Evolutionary conservation across 1,284 basidiomycete genomes (phyloP).

Genomic region (Heterobasidion occidentale): DNA sequence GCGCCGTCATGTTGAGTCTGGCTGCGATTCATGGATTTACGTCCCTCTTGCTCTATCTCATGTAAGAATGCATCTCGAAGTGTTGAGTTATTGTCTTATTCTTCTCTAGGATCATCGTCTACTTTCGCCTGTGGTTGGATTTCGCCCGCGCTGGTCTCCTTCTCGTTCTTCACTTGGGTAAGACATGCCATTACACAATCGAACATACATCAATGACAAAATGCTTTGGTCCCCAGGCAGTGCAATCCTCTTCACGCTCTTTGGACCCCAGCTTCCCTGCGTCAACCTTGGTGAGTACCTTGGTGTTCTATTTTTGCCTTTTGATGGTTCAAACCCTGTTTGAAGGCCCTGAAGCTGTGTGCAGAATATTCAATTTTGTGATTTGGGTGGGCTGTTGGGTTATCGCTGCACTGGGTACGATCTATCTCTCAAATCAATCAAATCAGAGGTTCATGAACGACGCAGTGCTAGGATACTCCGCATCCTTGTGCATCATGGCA

Average conservation of each 20-base stretch:
- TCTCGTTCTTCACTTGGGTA: slow-evolving; percentile 30
- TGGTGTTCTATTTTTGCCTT: slow-evolving; percentile 1
- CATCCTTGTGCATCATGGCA: background rate
- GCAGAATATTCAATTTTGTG: slow-evolving; percentile 18
- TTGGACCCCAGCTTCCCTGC: slow-evolving; percentile 30
- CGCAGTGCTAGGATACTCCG: slow-evolving; percentile 23
- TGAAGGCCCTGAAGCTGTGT: slow-evolving; percentile 2
- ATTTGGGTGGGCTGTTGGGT: slow-evolving; percentile 31
- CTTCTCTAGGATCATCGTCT: slow-evolving; percentile 34
- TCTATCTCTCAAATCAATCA: background rate
- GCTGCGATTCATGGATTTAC: slow-evolving; percentile 29
- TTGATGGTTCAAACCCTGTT: background rate
- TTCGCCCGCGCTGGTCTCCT: slow-evolving; percentile 29
- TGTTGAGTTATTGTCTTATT: background rate
- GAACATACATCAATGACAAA: background rate
- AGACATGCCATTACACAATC: slow-evolving; percentile 7
- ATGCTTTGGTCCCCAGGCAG: slow-evolving; percentile 12
- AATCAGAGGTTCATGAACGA: background rate
- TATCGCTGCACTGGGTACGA: slow-evolving; percentile 27
- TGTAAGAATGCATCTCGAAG: slow-evolving; percentile 24
- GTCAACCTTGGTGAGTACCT: slow-evolving; percentile 27
- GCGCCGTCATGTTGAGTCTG: slow-evolving; percentile 27
- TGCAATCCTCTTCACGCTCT: slow-evolving; percentile 24
- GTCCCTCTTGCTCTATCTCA: slow-evolving; percentile 36
- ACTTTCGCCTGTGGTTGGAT: slow-evolving; percentile 35